Evolutionary conservation across 1,139 yeast genomes (phyloP).

Genomic region (Geotrichum carabidarum): DNA sequence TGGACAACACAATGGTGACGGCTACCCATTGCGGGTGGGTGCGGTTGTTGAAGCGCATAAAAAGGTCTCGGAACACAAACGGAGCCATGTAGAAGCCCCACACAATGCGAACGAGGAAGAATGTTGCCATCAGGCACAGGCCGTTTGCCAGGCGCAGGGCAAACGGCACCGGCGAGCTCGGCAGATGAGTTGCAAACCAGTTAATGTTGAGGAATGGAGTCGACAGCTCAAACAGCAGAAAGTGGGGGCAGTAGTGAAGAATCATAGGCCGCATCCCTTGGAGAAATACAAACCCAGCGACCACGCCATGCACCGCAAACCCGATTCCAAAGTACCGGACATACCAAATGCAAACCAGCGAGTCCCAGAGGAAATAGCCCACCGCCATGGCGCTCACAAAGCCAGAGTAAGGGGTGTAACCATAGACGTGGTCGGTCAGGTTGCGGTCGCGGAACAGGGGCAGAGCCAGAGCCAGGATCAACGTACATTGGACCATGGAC

Average conservation of each 20-base stretch:
- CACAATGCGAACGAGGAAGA: slow-evolving; percentile 70
- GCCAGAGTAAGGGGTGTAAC: slow-evolving; percentile 66
- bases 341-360: slow-evolving; percentile 56
- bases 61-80: slow-evolving; percentile 39
- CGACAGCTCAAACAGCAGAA: slow-evolving; percentile 79
- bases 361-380: slow-evolving; percentile 91
- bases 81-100: slow-evolving; percentile 81
- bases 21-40: slow-evolving; percentile 46
- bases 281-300: slow-evolving; percentile 69
- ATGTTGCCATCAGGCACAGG: slow-evolving; percentile 56
- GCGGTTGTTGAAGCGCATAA: slow-evolving; percentile 23
- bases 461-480: slow-evolving; percentile 50
- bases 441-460: slow-evolving; percentile 61
- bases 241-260: slow-evolving; percentile 76
- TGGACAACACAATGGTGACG: slow-evolving; percentile 51
- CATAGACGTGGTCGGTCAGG: slow-evolving; percentile 49
- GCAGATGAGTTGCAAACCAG: slow-evolving; percentile 76
- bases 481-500: slow-evolving; percentile 71
- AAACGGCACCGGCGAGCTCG: slow-evolving; percentile 42
- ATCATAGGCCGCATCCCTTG: slow-evolving; percentile 68
- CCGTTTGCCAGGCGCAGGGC: slow-evolving; percentile 50
- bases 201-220: slow-evolving; percentile 92
- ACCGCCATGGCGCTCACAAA: slow-evolving; percentile 64
- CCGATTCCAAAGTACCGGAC: slow-evolving; percentile 70
- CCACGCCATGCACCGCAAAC: slow-evolving; percentile 77